Conservation (phyloP, 2,329 filamentous ascomycete genomes). For the Falciphora oryzae region DNA sequence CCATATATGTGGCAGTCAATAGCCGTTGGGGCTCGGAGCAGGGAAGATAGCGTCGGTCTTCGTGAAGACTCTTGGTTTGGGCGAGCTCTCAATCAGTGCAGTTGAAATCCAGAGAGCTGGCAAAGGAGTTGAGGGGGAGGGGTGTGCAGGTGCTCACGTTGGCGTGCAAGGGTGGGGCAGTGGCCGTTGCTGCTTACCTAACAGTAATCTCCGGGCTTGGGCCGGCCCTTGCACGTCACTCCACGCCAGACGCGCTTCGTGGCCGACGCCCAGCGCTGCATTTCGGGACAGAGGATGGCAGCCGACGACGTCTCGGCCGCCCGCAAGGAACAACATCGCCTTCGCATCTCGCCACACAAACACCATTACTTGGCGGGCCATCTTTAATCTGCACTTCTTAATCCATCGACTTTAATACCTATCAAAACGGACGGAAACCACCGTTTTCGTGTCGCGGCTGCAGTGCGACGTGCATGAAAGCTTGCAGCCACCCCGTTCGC, state of each 20-base stretch:
- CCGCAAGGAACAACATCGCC: not conserved
- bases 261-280: not conserved
- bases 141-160: too few relatives aligned
- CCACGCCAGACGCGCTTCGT: not conserved
- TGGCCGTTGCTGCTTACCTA: not conserved
- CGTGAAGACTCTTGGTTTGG: not conserved
- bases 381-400: not conserved
- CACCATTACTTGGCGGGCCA: not conserved
- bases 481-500: not conserved
- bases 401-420: not conserved
- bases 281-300: not conserved
- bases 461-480: not conserved
- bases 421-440: not conserved
- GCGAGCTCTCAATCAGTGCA: not conserved
- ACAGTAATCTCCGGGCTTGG: not conserved
- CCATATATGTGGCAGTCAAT: not conserved
- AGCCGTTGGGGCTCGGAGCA: not conserved
- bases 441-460: not conserved
- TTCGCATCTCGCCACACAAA: not conserved
- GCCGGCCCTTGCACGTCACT: not conserved
- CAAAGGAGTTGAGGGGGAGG: too few relatives aligned
- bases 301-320: not conserved
- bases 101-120: too few relatives aligned
- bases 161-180: not conserved
- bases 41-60: not conserved